Evolutionary conservation across 163 green algal species (phyloP), one percentile per base, ranked within the genome.

Genomic region (Chloroidium sp.): DNA sequence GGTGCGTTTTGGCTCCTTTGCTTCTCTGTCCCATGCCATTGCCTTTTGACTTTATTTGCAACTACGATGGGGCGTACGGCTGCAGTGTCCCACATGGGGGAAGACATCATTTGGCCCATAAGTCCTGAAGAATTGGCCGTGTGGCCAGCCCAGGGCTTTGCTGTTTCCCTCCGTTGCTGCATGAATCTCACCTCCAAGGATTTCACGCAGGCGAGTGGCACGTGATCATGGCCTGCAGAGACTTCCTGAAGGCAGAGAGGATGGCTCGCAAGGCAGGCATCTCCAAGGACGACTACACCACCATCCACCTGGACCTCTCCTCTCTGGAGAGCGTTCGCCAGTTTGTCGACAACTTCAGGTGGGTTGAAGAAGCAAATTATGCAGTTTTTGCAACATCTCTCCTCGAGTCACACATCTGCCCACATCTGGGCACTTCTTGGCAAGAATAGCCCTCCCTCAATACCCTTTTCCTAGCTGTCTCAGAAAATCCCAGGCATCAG

Each of bases 281-380:
- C 75, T 81, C 90, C 57, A 79, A 88, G 58, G 89, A 87, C 83
- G 87, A 81, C 59, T 97, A 95, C 91, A 93, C 88, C 1, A 84
- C 97, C 67, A 93, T 97, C 87, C 90, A 98, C 82, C 86, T 94
- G n/a, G 95, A 98, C 86, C 90, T 98, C 3, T 89, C 90, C 0
- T 92, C 87, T 59, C 86, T 97, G 72, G 87, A 94, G 76, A 91
- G 75, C 59, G 94, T 98, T 14, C 88, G 91, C 62, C 80, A 90
- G 75, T 98, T 98, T 80, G 93, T 93, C 0, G 83, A 90, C 12
- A 87, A 85, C 76, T 96, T 96, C 88, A 86, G 85, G 69, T 77
- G 79, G 76, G 8, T 76, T 10, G 36, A 36, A 36, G 36, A 36
- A 36, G 36, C 36, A 36, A 36, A 36, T 36, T 36, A 36, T 36